phyloP scores from a whole-genome alignment of 495 filamentous ascomycete species.

The Symbiotaphrina buchneri region DNA sequence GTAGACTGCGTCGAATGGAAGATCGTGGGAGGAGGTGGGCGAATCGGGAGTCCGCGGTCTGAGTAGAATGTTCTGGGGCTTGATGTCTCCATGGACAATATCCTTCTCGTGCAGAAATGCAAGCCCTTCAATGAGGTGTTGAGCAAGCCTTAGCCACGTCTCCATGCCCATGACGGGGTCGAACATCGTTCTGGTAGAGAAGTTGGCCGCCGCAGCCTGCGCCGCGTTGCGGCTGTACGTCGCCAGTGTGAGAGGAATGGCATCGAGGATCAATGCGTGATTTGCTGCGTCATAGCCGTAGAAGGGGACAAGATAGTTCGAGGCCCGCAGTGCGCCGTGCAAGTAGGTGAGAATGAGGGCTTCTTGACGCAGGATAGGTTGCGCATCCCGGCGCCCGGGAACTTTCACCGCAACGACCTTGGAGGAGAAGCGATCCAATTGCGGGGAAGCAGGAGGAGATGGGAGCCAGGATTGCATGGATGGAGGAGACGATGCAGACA shows the following conservation, averaged over 20 bases:
- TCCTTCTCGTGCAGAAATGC: constrained; percentile 23
- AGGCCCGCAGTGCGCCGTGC: constrained; percentile 5
- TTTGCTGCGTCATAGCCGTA: constrained; percentile 25
- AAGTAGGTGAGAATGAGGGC: constrained; percentile 27
- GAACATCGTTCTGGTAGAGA: constrained; percentile 21
- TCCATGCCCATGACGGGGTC: constrained; percentile 21
- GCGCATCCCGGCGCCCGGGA: constrained; percentile 23
- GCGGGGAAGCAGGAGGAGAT: constrained; percentile 25
- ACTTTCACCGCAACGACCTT: constrained; percentile 30
- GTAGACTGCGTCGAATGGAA: constrained; percentile 22
- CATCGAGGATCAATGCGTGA: constrained; percentile 27
- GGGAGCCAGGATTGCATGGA: constrained; percentile 9
- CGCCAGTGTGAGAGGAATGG: constrained; percentile 26
- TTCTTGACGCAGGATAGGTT: constrained; percentile 24
- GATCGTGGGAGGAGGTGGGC: constrained; percentile 7
- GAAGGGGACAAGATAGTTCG: constrained; percentile 27
- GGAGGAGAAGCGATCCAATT: constrained; percentile 4
- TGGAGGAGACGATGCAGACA: constrained; percentile 5
- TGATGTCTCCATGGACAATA: constrained; percentile 33
- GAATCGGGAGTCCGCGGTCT: constrained; percentile 7
- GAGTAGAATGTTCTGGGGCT: constrained; percentile 29
- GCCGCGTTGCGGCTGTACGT: constrained; percentile 20
- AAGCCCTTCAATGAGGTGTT: constrained; percentile 23
- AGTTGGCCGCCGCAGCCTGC: constrained; percentile 10
- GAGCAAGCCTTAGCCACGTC: constrained; percentile 22